phyloP scores from a whole-genome alignment of 1,284 basidiomycete genomes.

The Ustilago nuda region DNA sequence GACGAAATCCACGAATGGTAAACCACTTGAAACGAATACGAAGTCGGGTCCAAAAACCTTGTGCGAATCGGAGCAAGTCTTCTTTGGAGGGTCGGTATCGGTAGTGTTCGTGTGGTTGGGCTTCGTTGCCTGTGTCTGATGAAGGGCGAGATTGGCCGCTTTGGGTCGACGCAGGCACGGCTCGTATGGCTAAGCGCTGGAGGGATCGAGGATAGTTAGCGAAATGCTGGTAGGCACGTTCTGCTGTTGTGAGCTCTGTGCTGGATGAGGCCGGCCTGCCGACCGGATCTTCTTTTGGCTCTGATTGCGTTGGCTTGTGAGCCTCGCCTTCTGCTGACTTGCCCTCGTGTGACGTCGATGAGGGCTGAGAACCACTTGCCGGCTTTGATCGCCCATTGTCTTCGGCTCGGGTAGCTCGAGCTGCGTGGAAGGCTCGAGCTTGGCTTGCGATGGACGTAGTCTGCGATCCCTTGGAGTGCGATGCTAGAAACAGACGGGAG shows the following conservation, averaged over 20 bases:
- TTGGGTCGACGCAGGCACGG: slow-evolving; percentile 37
- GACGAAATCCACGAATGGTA: slow-evolving; percentile 92
- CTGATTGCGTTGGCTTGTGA: background rate
- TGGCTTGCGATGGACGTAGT: slow-evolving; percentile 8
- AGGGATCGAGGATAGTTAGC: slow-evolving; percentile 65
- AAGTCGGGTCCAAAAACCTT: slow-evolving; percentile 87
- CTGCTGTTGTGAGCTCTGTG: slow-evolving; percentile 38
- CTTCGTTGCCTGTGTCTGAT: slow-evolving; percentile 15
- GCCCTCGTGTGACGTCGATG: background rate
- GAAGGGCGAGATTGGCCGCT: slow-evolving; percentile 6
- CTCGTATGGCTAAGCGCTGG: slow-evolving; percentile 58
- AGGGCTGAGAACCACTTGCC: background rate
- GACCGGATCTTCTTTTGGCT: background rate
- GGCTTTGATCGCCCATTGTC: background rate
- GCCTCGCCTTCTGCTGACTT: background rate
- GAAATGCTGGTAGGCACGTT: slow-evolving; percentile 51
- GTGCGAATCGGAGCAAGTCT: slow-evolving; percentile 86
- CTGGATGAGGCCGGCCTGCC: background rate
- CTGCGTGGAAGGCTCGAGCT: slow-evolving; percentile 26
- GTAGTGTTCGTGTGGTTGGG: slow-evolving; percentile 24
- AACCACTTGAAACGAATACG: slow-evolving; percentile 98
- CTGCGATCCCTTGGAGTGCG: background rate
- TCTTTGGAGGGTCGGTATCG: slow-evolving; percentile 60
- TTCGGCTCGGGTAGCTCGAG: background rate
- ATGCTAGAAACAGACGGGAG: background rate